Conservation (phyloP, 2,329 filamentous ascomycete genomes). For the Pyrenochaeta sp. region DNA sequence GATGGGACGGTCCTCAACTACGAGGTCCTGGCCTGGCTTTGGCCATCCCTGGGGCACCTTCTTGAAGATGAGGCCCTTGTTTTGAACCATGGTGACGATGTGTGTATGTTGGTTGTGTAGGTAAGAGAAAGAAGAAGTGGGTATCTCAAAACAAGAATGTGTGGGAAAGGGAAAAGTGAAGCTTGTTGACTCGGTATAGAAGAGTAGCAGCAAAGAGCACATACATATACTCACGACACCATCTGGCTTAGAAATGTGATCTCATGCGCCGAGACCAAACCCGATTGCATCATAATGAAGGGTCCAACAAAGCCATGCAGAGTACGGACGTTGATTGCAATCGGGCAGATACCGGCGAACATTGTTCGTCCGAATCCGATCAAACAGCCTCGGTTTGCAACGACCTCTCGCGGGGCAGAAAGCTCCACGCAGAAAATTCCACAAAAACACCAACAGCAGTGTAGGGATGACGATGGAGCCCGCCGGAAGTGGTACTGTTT, state of each 20-base stretch:
- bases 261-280: constrained; percentile 11
- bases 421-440: constrained; percentile 11
- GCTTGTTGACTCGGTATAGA: constrained; percentile 5
- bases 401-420: background rate
- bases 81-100: constrained; percentile 61
- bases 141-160: constrained; percentile 2
- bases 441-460: constrained; percentile 8
- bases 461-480: constrained; percentile 25
- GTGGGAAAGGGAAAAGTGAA: background rate
- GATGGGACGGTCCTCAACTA: constrained; percentile 72
- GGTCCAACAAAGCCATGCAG: background rate
- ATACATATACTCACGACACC: constrained; percentile 18
- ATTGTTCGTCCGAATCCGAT: constrained; percentile 2
- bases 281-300: constrained; percentile 25
- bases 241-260: constrained; percentile 16
- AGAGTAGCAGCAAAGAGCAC: constrained; percentile 8
- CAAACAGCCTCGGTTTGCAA: constrained; percentile 2
- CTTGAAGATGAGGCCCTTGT: constrained; percentile 81
- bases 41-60: constrained; percentile 72
- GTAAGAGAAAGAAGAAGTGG: background rate
- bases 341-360: constrained; percentile 20
- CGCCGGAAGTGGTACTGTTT: constrained; percentile 22
- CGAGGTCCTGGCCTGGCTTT: constrained; percentile 74
- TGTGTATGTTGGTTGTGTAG: constrained; percentile 9
- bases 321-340: background rate